Percentiles rank a stretch among this genome's conserved stretches.
These are phyloP conservation scores for Circinella minor DNA, from an alignment of 371 early-diverging fungal genomes.

Conservation along the genomic window DNA sequence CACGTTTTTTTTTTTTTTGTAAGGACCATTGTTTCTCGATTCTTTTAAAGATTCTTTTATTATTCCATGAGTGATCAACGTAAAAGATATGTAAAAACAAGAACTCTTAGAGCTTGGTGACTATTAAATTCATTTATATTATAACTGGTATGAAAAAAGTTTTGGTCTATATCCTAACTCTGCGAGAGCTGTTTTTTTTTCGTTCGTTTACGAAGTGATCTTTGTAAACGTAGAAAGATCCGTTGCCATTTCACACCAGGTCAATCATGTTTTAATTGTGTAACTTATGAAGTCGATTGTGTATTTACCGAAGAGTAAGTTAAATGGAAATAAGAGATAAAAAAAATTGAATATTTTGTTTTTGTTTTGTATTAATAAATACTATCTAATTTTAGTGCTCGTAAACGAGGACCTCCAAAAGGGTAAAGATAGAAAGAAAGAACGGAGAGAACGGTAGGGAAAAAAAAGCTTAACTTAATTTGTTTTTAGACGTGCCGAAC, in stretches of 20 bases:
- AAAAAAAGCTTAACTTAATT: neutral
- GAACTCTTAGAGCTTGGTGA: conserved; percentile 34
- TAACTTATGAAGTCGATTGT: conserved; percentile 31
- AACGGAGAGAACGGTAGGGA: neutral
- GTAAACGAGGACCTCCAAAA: conserved; percentile 45
- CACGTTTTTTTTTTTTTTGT: no score
- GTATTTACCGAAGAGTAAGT: conserved; percentile 26
- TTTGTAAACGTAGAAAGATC: conserved; percentile 38
- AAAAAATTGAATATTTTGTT: neutral
- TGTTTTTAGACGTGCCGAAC: conserved; percentile 41
- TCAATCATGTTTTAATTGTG: conserved; percentile 36
- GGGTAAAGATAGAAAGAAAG: conserved; percentile 16
- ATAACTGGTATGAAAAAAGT: no score
- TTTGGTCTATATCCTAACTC: neutral
- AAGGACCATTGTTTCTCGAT: neutral
- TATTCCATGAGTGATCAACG: conserved; percentile 6
- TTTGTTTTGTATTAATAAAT: neutral
- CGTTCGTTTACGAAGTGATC: conserved; percentile 26
- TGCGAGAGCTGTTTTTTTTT: neutral
- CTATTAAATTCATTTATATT: neutral
- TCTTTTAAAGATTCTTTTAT: neutral
- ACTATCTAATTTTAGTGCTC: conserved; percentile 15
- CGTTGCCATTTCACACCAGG: conserved; percentile 37
- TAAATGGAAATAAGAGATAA: neutral
- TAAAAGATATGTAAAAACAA: conserved; percentile 2